Base-by-base conservation (phyloP, 106 monocot species). In the Apostasia ramifera region DNA sequence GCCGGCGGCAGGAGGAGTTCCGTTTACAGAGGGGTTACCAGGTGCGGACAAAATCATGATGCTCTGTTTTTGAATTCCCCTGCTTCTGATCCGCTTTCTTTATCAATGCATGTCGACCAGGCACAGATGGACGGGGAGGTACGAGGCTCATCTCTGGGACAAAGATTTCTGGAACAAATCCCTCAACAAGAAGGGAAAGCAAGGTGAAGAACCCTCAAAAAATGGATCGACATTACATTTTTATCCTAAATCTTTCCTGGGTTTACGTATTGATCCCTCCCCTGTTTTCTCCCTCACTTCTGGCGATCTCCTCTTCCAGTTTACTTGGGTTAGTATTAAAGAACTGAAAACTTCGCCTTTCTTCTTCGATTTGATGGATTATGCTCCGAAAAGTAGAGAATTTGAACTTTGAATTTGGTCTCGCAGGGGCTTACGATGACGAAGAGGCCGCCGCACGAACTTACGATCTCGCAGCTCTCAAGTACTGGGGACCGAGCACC, bases 401-500 rank as follows among this genome's bases (percentile, higher is more conserved):
- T 43, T 43, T 44, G 47, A 47, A 1, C 8, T 44, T 0, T n/a
- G 6, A 12, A 55, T 57, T 2, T 58, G 41, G 6, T 64, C 42
- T 70, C 61, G 10, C 65, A 91, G 91, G 91, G 47, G 91, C 86
- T 12, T 91, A 86, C 62, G 86, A 84, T 72, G 79, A 79, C 6
- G 90, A 90, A 63, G 83, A 81, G 66, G 78, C 82, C 51, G 90
- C 90, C 13, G 90, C 86, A 9, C 78, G 62, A 26, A 84, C 86
- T 6, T 91, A 84, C 57, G 86, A 86, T 73, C 83, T 91, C 43
- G 91, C 91, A 10, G 84, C 86, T 2, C 80, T 91, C 49, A 91
- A 86, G 50, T 91, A 84, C 56, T 86, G 90, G 90, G 90, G 90
- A 10, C 64, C 62, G 2, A 77, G 78, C 2, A 69, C 86, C 51